Conservation (phyloP, 2,329 filamentous ascomycete species). For the Verticillium tricorpus region DNA sequence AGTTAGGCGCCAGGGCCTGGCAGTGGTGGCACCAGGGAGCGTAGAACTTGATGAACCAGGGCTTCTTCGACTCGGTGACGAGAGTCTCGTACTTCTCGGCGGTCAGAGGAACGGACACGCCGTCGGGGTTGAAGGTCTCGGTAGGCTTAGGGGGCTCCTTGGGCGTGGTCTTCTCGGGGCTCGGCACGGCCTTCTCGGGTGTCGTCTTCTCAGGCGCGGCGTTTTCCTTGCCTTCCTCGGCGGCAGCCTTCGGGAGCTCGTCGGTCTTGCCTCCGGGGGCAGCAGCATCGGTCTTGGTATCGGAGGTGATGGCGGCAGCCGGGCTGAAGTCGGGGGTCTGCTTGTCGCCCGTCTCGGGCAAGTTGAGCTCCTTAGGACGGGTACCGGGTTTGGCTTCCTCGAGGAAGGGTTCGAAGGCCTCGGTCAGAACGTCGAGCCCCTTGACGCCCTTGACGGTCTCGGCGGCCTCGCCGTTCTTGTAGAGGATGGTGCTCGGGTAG, state of each 20-base stretch:
- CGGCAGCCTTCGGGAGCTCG: slow-evolving; percentile 12
- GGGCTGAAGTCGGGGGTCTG: slow-evolving; percentile 29
- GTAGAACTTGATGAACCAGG: slow-evolving; percentile 99
- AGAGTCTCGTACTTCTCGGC: slow-evolving; percentile 81
- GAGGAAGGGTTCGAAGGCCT: slow-evolving; percentile 69
- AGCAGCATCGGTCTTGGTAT: slow-evolving; percentile 23
- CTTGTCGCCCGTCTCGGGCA: slow-evolving; percentile 68
- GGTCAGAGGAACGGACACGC: slow-evolving; percentile 69
- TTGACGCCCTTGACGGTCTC: slow-evolving; percentile 64
- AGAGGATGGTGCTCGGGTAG: slow-evolving; percentile 76
- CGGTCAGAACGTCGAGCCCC: slow-evolving; percentile 60
- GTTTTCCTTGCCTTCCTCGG: slow-evolving; percentile 23
- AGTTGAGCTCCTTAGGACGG: slow-evolving; percentile 59
- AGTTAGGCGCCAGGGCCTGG: slow-evolving; percentile 84
- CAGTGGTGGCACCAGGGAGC: slow-evolving; percentile 97
- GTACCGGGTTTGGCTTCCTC: slow-evolving; percentile 78
- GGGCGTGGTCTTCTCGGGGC: slow-evolving; percentile 32
- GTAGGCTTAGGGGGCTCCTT: slow-evolving; percentile 49
- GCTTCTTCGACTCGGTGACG: slow-evolving; percentile 82
- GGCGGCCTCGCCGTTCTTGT: slow-evolving; percentile 68
- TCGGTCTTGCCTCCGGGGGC: slow-evolving; percentile 13
- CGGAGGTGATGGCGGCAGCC: slow-evolving; percentile 23
- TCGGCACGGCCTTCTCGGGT: slow-evolving; percentile 10
- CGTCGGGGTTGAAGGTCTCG: slow-evolving; percentile 66
- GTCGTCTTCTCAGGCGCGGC: slow-evolving; percentile 16